Evolutionary conservation across 2,329 filamentous ascomycete species (phyloP).

Genomic region (Amauroascus verrucosus): DNA sequence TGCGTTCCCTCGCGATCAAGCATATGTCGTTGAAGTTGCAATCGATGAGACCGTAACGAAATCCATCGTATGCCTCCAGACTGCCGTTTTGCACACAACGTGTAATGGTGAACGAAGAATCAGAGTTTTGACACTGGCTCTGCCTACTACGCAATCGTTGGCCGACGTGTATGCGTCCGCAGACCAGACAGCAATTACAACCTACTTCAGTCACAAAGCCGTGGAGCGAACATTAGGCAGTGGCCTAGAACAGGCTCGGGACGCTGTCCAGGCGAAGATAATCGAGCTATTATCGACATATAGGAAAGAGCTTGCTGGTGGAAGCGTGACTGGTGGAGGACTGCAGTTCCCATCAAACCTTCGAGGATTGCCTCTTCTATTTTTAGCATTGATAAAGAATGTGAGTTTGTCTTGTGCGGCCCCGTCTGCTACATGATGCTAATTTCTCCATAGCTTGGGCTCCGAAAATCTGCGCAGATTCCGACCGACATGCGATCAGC

Average conservation of each 20-base stretch:
- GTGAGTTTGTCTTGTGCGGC: constrained; percentile 42
- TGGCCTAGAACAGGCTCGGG: constrained; percentile 80
- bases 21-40: constrained; percentile 94
- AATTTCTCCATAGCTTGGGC: constrained; percentile 47
- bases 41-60: constrained; percentile 92
- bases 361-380: constrained; percentile 75
- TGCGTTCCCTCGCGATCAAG: constrained; percentile 92
- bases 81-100: constrained; percentile 90
- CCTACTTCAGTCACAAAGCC: constrained; percentile 95
- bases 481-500: constrained; percentile 88
- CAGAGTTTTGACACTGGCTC: constrained; percentile 80
- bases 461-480: constrained; percentile 86
- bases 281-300: constrained; percentile 90
- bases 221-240: constrained; percentile 79
- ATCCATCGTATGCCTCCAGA: constrained; percentile 84
- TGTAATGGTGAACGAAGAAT: constrained; percentile 96
- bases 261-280: constrained; percentile 82
- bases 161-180: constrained; percentile 90
- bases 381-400: constrained; percentile 92
- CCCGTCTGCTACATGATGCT: constrained; percentile 16
- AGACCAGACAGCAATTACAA: constrained; percentile 84
- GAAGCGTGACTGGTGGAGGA: constrained; percentile 84
- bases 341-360: constrained; percentile 92
- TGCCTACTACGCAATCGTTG: constrained; percentile 84
- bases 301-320: constrained; percentile 89